Conservation (phyloP, 441 rosid genomes). For the Syzygium syzygioides region DNA sequence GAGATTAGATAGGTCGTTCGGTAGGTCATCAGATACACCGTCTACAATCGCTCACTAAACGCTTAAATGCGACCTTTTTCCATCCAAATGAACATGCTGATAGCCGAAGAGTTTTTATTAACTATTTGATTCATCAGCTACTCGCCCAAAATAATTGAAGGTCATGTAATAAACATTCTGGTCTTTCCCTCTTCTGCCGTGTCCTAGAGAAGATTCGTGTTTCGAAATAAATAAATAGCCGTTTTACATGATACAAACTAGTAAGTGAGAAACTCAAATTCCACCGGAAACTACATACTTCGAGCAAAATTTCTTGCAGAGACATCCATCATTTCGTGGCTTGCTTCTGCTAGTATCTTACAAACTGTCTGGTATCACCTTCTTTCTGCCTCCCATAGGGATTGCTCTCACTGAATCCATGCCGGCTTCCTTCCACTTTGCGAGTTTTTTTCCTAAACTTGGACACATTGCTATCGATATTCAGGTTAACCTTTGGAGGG, state of each 20-base stretch:
- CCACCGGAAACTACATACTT: neutral
- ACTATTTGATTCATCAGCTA: neutral
- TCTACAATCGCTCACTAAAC: neutral
- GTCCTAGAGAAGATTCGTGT: neutral
- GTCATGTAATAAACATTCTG: neutral
- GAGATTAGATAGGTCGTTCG: neutral
- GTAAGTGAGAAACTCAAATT: neutral
- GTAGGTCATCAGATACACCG: no score
- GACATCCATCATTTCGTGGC: neutral
- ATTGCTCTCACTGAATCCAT: conserved; percentile 57
- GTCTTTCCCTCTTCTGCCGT: neutral
- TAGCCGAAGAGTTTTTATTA: neutral
- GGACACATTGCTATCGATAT: conserved; percentile 80
- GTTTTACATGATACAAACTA: neutral
- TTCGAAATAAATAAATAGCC: neutral
- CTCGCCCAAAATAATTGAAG: neutral
- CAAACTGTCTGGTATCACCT: conserved; percentile 43
- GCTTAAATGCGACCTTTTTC: neutral
- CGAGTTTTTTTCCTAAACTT: conserved; percentile 66
- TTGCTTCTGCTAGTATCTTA: conserved; percentile 29
- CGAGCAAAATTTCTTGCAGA: neutral
- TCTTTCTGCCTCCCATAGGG: conserved; percentile 65
- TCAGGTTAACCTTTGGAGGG: conserved; percentile 87
- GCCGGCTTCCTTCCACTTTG: conserved; percentile 47
- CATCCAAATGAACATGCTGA: neutral